Conservation (phyloP, 2,329 filamentous ascomycete genomes). For the Neocatenulostroma microsporum region DNA sequence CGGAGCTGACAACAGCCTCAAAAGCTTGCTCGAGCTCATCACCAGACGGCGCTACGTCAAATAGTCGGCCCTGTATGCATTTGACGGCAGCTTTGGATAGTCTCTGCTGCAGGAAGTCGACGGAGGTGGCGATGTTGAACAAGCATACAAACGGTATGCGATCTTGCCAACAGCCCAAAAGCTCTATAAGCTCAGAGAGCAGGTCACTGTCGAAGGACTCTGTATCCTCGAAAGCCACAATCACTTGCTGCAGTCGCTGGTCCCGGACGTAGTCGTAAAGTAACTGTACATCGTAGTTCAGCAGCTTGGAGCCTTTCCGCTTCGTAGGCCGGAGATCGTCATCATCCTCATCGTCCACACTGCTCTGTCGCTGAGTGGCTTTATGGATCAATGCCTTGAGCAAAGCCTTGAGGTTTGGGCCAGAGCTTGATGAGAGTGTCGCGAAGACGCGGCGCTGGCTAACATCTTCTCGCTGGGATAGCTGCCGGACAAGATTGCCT, state of each 20-base stretch:
- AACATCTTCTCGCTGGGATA: conserved; percentile 39
- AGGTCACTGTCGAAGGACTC: conserved; percentile 69
- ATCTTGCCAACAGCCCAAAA: conserved; percentile 64
- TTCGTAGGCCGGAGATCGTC: conserved; percentile 36
- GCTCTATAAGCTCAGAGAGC: conserved; percentile 61
- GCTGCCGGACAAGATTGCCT: conserved; percentile 63
- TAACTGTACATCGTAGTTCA: conserved; percentile 72
- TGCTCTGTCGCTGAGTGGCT: conserved; percentile 43
- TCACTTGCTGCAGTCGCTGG: conserved; percentile 51
- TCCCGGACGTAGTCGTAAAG: conserved; percentile 53
- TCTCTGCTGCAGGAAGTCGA: conserved; percentile 69
- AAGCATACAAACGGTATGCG: conserved; percentile 70
- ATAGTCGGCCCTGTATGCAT: conserved; percentile 61
- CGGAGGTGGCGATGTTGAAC: conserved; percentile 73
- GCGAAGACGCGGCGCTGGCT: conserved; percentile 49
- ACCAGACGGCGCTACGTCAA: conserved; percentile 67
- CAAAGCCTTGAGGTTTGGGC: conserved; percentile 63
- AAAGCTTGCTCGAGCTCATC: conserved; percentile 68
- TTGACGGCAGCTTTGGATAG: conserved; percentile 61
- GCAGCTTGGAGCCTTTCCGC: conserved; percentile 42
- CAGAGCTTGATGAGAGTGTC: conserved; percentile 60
- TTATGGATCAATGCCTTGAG: conserved; percentile 67
- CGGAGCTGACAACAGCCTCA: conserved; percentile 53
- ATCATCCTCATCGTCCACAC: conserved; percentile 46
- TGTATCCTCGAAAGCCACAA: conserved; percentile 71